Conservation (phyloP, 257 asterid genomes). For the Capsicum pubescens region DNA sequence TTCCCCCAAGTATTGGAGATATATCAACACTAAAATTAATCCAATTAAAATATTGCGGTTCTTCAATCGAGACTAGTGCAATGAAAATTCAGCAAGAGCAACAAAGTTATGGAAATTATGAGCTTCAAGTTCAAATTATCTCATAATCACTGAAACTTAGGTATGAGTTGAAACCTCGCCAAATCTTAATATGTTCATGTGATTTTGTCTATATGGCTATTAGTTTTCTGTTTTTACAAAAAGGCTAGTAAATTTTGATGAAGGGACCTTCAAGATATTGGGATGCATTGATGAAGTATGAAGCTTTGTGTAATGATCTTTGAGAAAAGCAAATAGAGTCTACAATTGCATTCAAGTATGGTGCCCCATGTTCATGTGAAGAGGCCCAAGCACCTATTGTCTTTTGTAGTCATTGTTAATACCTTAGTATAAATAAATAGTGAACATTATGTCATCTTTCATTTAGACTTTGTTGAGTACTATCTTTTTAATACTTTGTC, state of each 20-base stretch:
- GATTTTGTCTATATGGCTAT: not conserved
- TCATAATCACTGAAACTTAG: too few species aligned
- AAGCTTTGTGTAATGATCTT: not conserved
- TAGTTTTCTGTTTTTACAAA: too few species aligned
- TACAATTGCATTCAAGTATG: not conserved
- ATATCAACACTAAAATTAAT: not conserved
- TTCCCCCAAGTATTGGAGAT: not conserved
- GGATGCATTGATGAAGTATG: not conserved
- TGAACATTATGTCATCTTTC: too few species aligned
- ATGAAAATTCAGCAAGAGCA: not conserved
- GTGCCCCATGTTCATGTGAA: not conserved
- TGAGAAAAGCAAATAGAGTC: not conserved
- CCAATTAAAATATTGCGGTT: not conserved
- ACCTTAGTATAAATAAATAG: too few species aligned
- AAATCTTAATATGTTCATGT: not conserved
- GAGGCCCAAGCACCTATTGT: not conserved
- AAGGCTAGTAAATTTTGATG: too few species aligned
- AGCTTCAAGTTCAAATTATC: not conserved
- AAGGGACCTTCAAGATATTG: not conserved
- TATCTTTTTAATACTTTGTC: too few species aligned
- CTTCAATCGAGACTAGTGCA: not conserved
- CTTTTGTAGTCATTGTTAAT: too few species aligned
- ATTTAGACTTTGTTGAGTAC: too few species aligned
- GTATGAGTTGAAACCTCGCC: not conserved
- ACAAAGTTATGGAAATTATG: not conserved